Conservation (phyloP, 331 rosid species). For the Malus hybrid region DNA sequence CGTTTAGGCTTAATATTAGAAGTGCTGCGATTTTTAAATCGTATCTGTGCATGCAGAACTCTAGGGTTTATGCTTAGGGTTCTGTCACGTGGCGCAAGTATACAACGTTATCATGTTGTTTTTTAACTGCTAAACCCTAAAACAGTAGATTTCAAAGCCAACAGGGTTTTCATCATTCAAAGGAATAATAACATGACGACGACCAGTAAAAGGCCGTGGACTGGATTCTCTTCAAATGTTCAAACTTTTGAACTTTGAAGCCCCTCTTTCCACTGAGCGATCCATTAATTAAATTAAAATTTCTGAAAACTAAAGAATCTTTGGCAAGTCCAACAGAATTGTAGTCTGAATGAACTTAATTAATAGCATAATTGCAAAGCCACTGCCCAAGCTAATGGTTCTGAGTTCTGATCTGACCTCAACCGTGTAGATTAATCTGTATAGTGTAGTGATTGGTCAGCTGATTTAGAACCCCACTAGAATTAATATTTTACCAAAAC, state of each 20-base stretch:
- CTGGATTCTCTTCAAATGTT: not conserved
- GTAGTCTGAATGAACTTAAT: not conserved
- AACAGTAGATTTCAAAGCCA: not conserved
- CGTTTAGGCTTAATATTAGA: not conserved
- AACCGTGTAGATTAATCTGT: not conserved
- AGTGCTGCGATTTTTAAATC: not conserved
- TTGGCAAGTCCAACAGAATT: not conserved
- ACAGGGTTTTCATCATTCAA: not conserved
- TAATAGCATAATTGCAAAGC: not conserved
- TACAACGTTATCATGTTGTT: not conserved
- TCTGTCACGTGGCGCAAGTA: not conserved
- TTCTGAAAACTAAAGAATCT: not conserved
- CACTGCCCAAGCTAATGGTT: not conserved
- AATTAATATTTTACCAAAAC: not conserved
- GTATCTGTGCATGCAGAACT: not conserved
- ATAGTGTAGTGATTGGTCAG: not conserved
- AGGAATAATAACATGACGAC: not conserved
- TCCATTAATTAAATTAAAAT: not conserved
- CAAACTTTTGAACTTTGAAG: constrained; percentile 9
- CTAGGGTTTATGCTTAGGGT: not conserved
- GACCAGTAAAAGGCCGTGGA: not conserved
- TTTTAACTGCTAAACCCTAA: not conserved
- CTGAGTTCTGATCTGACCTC: not conserved
- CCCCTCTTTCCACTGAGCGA: not conserved
- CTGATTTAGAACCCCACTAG: not conserved